Conservation (phyloP, 169 alveolate species). For the Plasmodium cynomolgi region DNA sequence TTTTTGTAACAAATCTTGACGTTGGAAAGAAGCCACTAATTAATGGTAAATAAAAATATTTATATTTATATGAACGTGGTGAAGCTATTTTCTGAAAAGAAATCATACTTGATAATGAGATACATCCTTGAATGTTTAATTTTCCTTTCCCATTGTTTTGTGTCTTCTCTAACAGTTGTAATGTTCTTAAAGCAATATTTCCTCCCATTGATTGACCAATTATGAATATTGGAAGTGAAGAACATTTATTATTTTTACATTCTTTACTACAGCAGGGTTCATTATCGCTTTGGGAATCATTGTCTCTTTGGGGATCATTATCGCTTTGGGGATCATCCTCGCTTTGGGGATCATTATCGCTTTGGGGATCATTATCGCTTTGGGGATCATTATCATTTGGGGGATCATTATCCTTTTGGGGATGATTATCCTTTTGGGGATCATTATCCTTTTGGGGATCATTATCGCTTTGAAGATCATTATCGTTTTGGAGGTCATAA, state of each 20-base stretch:
- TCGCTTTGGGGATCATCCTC: no score
- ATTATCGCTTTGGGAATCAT: neutral
- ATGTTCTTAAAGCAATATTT: constrained; percentile 74
- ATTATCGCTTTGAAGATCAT: no score
- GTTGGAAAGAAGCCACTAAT: constrained; percentile 46
- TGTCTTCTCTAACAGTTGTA: constrained; percentile 35
- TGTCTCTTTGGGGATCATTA: neutral
- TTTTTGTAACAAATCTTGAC: constrained; percentile 1
- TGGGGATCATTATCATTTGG: no score
- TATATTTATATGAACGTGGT: neutral
- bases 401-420: no score
- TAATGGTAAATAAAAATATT: constrained; percentile 34
- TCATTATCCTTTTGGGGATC: neutral
- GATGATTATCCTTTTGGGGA: neutral
- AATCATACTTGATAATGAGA: constrained; percentile 79
- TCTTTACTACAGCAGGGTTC: neutral
- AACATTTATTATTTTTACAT: neutral
- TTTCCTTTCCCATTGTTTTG: neutral
- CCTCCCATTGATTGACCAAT: constrained; percentile 83
- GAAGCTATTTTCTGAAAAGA: constrained; percentile 36
- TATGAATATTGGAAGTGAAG: constrained; percentile 38
- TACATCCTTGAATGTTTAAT: constrained; percentile 76
- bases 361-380: neutral
- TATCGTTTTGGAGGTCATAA: neutral
- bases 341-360: neutral